Conservation (phyloP, 805 yeast genomes). For the Candida wancherniae region DNA sequence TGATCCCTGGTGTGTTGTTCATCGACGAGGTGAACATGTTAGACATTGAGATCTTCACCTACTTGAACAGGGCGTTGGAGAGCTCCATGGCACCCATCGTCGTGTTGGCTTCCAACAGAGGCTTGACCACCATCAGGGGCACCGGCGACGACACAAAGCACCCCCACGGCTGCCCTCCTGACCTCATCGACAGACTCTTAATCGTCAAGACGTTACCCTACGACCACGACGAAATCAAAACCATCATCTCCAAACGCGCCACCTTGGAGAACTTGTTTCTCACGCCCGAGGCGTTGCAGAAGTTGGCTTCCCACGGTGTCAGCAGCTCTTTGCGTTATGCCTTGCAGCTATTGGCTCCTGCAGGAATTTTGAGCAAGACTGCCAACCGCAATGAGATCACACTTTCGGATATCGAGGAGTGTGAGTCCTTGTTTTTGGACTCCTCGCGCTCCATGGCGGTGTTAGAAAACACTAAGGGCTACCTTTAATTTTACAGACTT, state of each 20-base stretch:
- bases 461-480: conserved; percentile 45
- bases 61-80: conserved; percentile 89
- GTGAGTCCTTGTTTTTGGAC: conserved; percentile 78
- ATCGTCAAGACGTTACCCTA: conserved; percentile 93
- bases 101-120: conserved; percentile 93
- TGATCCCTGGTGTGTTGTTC: conserved; percentile 95
- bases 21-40: conserved; percentile 98
- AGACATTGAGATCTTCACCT: conserved; percentile 95
- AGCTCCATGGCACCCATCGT: conserved; percentile 91
- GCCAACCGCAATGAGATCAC: conserved; percentile 65
- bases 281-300: conserved; percentile 63
- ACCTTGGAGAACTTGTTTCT: conserved; percentile 68
- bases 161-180: conserved; percentile 97
- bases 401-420: conserved; percentile 74
- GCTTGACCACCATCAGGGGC: conserved; percentile 87
- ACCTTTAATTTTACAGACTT: conserved; percentile 22
- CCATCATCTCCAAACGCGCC: conserved; percentile 80
- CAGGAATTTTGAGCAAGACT: conserved; percentile 75
- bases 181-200: conserved; percentile 83
- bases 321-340: conserved; percentile 86
- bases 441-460: conserved; percentile 75
- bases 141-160: conserved; percentile 74
- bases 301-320: conserved; percentile 68
- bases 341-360: conserved; percentile 84
- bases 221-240: conserved; percentile 70